These are phyloP conservation scores for Trichoderma aggressivum DNA, from an alignment of 2,329 filamentous ascomycete species.

Conservation along the genomic window DNA sequence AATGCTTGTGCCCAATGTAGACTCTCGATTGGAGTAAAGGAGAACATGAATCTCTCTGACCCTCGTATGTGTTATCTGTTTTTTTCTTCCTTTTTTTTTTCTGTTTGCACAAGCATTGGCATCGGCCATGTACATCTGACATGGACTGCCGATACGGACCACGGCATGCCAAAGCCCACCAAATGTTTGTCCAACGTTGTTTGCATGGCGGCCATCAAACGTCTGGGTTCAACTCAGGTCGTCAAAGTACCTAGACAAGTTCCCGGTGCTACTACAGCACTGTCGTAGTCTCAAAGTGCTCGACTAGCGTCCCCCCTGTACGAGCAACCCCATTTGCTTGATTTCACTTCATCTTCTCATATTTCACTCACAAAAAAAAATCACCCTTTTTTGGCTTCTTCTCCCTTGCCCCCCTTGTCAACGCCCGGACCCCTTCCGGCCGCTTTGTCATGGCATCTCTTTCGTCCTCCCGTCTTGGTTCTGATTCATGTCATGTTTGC, in stretches of 20 bases:
- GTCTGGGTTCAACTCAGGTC: background rate
- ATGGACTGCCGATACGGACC: background rate
- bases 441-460: background rate
- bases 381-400: background rate
- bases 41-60: background rate
- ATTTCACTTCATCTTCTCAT: background rate
- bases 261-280: background rate
- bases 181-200: background rate
- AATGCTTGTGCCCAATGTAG: background rate
- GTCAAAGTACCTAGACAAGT: background rate
- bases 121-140: background rate
- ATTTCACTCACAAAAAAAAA: background rate
- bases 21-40: background rate
- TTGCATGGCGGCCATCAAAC: background rate
- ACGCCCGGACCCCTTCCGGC: constrained; percentile 1
- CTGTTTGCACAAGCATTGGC: background rate
- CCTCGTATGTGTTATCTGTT: background rate
- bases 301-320: background rate
- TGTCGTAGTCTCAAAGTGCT: background rate
- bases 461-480: background rate
- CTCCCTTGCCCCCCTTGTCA: constrained; percentile 2
- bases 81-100: background rate
- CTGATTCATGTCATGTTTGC: background rate
- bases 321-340: background rate
- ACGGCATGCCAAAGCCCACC: background rate